Evolutionary conservation across 163 green algal species (phyloP), one percentile per base, ranked within the genome.

Genomic region (Chloromonas sp.): DNA sequence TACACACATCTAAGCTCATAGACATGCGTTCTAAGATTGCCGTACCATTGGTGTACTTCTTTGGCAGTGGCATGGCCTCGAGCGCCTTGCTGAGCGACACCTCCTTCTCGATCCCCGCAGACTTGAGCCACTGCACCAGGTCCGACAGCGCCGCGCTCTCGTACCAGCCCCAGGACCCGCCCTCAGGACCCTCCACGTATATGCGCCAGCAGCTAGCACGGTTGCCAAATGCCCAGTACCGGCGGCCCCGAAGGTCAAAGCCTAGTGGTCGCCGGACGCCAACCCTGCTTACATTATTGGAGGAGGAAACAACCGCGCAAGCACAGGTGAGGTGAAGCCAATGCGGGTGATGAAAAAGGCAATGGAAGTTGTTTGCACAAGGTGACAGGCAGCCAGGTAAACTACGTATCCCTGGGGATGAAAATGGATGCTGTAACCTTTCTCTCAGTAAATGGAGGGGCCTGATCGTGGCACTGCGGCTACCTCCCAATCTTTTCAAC

Each of bases 201-300:
- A 98, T 82, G 11, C 92, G 85, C 86, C 92, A 98, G 2, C 89
- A 90, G 61, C 88, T 93, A 0, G 92, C 87, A 62, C 61, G 80
- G 60, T 88, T 87, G 58, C 95, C 95, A n/a, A 98, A 80, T 13
- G 90, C 92, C 95, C 95, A 98, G 91, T 97, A 98, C 58, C 91
- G 90, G 58, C 94, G 90, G 0, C 91, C 78, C 8, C 89, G 85
- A 14, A 85, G 82, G 87, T 98, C 95, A 0, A 66, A 62, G 60
- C 95, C 95, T 76, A 98, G 84, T 0, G 91, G 85, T 71, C 88
- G 87, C 0, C 93, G 90, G 59, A 96, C 74, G 14, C 94, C 93
- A 82, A 94, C 70, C 78, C 92, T 90, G 84, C 14, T 59, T 66
- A 36, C 2, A 61, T 81, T 76, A 13, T n/a, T 13, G 13, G 13